Percentiles rank a stretch among this genome's conserved stretches.
Conservation (phyloP, 2,329 filamentous ascomycete species). For the Aspergillus pseudonomiae region DNA sequence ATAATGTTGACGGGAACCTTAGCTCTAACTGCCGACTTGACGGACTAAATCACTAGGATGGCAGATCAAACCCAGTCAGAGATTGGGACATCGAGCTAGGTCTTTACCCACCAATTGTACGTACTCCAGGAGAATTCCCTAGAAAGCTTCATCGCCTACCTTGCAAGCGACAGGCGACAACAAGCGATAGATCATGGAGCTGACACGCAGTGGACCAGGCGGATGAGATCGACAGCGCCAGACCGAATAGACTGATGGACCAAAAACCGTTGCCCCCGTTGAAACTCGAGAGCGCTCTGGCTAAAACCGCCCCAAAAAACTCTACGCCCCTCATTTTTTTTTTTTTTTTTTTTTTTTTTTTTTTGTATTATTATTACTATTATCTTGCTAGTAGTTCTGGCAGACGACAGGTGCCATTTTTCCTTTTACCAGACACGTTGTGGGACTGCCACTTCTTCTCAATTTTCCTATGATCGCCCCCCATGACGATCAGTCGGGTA, state of each 20-base stretch:
- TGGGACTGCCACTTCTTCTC: slow-evolving; percentile 17
- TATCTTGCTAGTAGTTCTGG: neutral
- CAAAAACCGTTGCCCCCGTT: slow-evolving; percentile 23
- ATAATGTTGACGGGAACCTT: neutral
- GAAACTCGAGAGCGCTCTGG: slow-evolving; percentile 2
- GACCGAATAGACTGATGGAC: slow-evolving; percentile 12
- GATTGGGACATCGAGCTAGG: neutral
- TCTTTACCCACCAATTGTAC: neutral
- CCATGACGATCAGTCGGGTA: slow-evolving; percentile 32
- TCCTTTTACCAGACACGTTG: slow-evolving; percentile 13
- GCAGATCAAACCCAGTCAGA: slow-evolving; percentile 3
- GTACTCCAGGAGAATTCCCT: neutral
- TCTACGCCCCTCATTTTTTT: neutral
- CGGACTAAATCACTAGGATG: slow-evolving; percentile 2
- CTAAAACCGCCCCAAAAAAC: slow-evolving; percentile 1
- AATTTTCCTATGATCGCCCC: slow-evolving; percentile 25
- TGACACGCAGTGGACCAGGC: slow-evolving; percentile 13
- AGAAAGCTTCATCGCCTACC: slow-evolving; percentile 8
- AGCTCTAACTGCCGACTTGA: slow-evolving; percentile 11
- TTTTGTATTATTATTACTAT: neutral
- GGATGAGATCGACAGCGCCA: slow-evolving; percentile 23
- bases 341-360: too few relatives aligned
- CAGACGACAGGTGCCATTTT: neutral
- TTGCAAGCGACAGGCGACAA: slow-evolving; percentile 9
- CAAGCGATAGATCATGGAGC: slow-evolving; percentile 15